A percentile compares a stretch with the other conserved stretches of the same genome.
Conservation (phyloP, 495 filamentous ascomycete species). For the Lepidopterella palustris region DNA sequence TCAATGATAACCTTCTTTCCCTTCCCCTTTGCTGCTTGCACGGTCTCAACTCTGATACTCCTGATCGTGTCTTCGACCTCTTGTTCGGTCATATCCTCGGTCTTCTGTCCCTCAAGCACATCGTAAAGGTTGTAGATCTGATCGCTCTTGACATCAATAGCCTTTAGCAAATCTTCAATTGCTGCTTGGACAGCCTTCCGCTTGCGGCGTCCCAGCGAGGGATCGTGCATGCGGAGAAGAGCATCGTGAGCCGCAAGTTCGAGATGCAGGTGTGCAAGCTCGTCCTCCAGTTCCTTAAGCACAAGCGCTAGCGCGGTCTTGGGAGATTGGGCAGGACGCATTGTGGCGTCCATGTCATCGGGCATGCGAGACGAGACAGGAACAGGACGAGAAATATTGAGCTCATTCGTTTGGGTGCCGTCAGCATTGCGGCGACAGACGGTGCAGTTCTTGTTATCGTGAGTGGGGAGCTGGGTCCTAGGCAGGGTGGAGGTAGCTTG, state of each 20-base stretch:
- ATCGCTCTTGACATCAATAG: conserved; percentile 72
- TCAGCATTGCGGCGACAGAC: conserved; percentile 59
- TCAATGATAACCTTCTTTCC: conserved; percentile 28
- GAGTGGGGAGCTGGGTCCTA: conserved; percentile 34
- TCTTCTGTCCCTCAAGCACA: conserved; percentile 76
- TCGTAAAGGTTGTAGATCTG: conserved; percentile 87
- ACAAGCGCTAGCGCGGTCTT: conserved; percentile 71
- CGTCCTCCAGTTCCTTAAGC: conserved; percentile 73
- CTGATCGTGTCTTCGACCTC: conserved; percentile 64
- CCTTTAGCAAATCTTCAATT: conserved; percentile 56
- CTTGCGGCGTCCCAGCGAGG: conserved; percentile 59
- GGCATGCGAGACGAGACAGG: conserved; percentile 65
- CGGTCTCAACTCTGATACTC: conserved; percentile 46
- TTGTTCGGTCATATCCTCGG: conserved; percentile 54
- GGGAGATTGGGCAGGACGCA: conserved; percentile 70
- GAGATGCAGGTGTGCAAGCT: conserved; percentile 72
- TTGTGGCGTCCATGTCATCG: conserved; percentile 63
- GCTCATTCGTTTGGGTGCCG: conserved; percentile 43
- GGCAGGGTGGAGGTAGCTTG: conserved; percentile 3
- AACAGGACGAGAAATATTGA: conserved; percentile 59
- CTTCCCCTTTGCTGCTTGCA: conserved; percentile 10
- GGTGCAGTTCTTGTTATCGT: conserved; percentile 65
- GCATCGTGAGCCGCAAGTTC: conserved; percentile 52
- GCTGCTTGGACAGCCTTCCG: conserved; percentile 58
- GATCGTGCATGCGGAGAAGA: conserved; percentile 61